Conservation (phyloP, 805 yeast genomes). For the Middelhovenomyces tepae region DNA sequence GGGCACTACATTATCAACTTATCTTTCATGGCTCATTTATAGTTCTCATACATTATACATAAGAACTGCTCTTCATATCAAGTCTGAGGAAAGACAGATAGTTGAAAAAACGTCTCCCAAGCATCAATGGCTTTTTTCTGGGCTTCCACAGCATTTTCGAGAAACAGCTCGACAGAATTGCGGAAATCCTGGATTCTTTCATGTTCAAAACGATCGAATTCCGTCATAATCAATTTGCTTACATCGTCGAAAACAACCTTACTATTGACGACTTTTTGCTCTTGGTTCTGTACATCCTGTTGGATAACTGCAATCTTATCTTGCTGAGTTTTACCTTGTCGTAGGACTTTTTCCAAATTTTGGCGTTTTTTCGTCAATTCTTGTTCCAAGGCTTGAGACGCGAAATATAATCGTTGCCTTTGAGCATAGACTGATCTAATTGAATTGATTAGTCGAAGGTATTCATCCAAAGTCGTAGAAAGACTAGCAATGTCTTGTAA, state of each 20-base stretch:
- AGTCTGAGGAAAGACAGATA: too few species aligned
- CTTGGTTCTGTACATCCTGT: conserved; percentile 49
- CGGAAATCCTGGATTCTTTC: conserved; percentile 79
- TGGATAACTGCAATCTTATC: conserved; percentile 55
- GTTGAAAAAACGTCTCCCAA: conserved; percentile 56
- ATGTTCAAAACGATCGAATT: conserved; percentile 58
- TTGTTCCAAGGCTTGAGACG: conserved; percentile 36
- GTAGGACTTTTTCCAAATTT: conserved; percentile 37
- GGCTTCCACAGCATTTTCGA: conserved; percentile 84
- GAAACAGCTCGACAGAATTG: conserved; percentile 78
- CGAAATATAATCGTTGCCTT: conserved; percentile 48
- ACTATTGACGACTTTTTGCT: conserved; percentile 43
- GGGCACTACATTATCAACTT: too few species aligned
- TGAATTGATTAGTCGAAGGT: conserved; percentile 67
- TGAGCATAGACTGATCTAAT: conserved; percentile 66
- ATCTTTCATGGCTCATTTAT: too few species aligned
- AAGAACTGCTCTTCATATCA: too few species aligned
- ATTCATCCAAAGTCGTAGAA: conserved; percentile 83
- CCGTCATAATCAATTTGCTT: conserved; percentile 56
- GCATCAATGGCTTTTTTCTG: conserved; percentile 67
- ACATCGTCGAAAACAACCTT: conserved; percentile 56
- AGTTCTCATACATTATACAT: too few species aligned
- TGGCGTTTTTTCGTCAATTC: conserved; percentile 41
- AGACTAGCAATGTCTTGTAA: conserved; percentile 79
- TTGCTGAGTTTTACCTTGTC: conserved; percentile 43